Evolutionary conservation across 1,284 basidiomycete species (phyloP), one percentile per base, ranked within the genome.

Genomic region (Ganoderma boninense): DNA sequence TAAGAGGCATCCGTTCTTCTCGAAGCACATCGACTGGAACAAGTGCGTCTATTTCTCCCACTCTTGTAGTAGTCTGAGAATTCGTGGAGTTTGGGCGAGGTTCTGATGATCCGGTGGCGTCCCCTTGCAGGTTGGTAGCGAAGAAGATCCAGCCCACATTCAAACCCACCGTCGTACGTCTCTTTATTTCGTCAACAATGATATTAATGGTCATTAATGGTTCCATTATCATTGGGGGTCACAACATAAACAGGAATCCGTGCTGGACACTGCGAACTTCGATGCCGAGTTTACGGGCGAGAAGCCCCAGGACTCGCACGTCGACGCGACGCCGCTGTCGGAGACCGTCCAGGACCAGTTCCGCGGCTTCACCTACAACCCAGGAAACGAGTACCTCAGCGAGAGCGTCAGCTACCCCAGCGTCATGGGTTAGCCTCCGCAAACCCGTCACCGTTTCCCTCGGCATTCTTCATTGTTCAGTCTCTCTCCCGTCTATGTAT

Each of bases 141-240:
- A 99, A 98, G 87, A 97, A 98, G 86, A 97, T 98, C 66, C 96
- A 97, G 76, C 97, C 98, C 8, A 95, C 97, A 3, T 99, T 99
- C 87, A 99, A 99, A 84, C 98, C 98, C 2, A 95, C 94, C 74
- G 97, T 99, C 71, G 94, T 95, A 82, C 80, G 93, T 71, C 40
- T 26, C 16, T n/a, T n/a, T 16, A 16, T 4, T 26, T 4, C 40
- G n/a, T 38, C 56, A 11, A 29, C 35, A 8, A n/a, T 56, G 1
- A 10, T 40, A 0, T 57, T 46, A 26, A 60, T 59, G 35, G n/a
- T n/a, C n/a, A n/a, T n/a, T n/a, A n/a, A n/a, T n/a, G n/a, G n/a
- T n/a, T n/a, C n/a, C n/a, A n/a, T n/a, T n/a, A n/a, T n/a, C n/a
- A n/a, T n/a, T n/a, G n/a, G n/a, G 63, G 35, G 35, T 16, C 57